These are phyloP conservation scores for Flaveria brownii DNA, from an alignment of 129 eudicot species.

Conservation along the genomic window DNA sequence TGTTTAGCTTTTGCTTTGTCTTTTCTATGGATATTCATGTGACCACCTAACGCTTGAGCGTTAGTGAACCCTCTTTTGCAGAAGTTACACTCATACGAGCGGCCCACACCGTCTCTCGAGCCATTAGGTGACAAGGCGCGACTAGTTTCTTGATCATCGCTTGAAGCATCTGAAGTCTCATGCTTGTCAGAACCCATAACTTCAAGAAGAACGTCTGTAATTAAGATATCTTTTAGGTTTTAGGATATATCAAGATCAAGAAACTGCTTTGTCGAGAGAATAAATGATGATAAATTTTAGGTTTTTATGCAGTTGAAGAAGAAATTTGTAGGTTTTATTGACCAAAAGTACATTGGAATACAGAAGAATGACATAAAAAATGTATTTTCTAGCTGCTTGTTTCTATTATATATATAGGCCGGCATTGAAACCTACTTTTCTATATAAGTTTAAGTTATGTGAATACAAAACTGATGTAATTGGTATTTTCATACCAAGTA, in stretches of 20 bases:
- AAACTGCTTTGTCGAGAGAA: constrained; percentile 13
- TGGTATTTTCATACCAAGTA: constrained; percentile 20
- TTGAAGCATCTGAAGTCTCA: constrained; percentile 41
- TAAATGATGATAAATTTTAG: constrained; percentile 21
- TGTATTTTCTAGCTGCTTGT: constrained; percentile 28
- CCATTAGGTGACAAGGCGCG: constrained; percentile 32
- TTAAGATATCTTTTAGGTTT: constrained; percentile 4
- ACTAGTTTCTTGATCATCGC: constrained; percentile 46
- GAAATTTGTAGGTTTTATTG: constrained; percentile 31
- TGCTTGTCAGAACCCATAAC: constrained; percentile 42
- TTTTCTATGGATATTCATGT: constrained; percentile 78
- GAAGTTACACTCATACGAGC: constrained; percentile 62
- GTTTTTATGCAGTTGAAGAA: constrained; percentile 35
- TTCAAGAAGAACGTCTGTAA: not conserved
- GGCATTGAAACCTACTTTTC: constrained; percentile 25
- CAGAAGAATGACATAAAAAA: constrained; percentile 23
- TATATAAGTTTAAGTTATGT: constrained; percentile 16
- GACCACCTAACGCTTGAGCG: constrained; percentile 91
- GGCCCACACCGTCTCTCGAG: constrained; percentile 37
- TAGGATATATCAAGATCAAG: constrained; percentile 26
- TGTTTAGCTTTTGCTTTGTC: constrained; percentile 63
- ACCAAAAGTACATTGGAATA: constrained; percentile 24
- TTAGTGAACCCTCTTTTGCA: constrained; percentile 84
- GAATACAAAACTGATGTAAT: constrained; percentile 30
- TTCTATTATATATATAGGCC: constrained; percentile 24